Base-by-base conservation (phyloP, 2,329 filamentous ascomycete species). In the Clonostachys rhizophaga region DNA sequence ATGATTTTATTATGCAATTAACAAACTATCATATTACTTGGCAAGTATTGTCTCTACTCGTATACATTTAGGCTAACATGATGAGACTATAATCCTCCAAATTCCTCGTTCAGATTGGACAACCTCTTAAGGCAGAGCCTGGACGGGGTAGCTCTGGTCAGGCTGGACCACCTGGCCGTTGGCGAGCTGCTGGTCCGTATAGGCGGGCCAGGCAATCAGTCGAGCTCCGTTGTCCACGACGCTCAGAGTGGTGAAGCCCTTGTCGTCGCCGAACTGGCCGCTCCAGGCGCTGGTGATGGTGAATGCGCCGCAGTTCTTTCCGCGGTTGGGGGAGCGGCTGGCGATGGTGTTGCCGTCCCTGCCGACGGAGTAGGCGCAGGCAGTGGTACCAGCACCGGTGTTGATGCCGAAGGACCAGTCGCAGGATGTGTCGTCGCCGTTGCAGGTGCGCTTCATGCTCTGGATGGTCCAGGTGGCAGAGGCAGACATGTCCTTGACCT, bases 221-320 rank as follows among this genome's bases (percentile, higher is more conserved):
- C 61, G 62, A 54, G 66, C 59, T 45, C 53, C 52, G 52, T 66
- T 62, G 61, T 78, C 64, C 42, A 72, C 68, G 46, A 81, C 71
- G 17, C 72, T 66, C 30, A 81, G 62, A 18, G 73, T 78, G 20
- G 76, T 80, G 67, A 80, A 81, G 53, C 75, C 78, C 24, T 73
- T 64, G 51, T 60, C 71, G 12, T 62, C 48, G 44, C 76, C 78
- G 52, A 81, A 81, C 55, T 78, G 70, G 57, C 69, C 76, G 59
- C 70, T 76, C 77, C 77, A 81, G 64, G 74, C 73, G 3, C 71
- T 72, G 44, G 72, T 75, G 57, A 81, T 55, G 51, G 68, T 74
- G 67, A 68, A 81, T 49, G 56, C 57, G 37, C 76, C 77, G 65
- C 75, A 81, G 44, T 53, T 64, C 49, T 58, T 52, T 24, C 44